phyloP scores from a whole-genome alignment of 1,284 basidiomycete species.

The Schizophyllum amplum region DNA sequence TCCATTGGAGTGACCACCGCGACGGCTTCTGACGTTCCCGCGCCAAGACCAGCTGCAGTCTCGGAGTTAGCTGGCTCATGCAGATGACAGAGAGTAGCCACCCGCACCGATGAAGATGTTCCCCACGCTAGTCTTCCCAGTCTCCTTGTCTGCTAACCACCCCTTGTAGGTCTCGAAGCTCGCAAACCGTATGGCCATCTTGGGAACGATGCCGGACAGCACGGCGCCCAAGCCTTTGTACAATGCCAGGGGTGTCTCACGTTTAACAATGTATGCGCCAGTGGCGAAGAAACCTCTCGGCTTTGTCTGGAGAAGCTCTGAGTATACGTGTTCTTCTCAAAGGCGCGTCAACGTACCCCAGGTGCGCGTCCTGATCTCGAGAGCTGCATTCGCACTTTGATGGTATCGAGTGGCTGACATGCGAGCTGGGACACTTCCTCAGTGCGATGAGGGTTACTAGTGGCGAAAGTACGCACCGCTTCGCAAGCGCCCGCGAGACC shows the following conservation, averaged over 20 bases:
- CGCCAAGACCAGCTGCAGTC: conserved; percentile 77
- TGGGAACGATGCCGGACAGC: conserved; percentile 93
- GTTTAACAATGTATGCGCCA: conserved; percentile 79
- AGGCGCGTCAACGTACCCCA: conserved; percentile 53
- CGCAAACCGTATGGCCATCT: conserved; percentile 99
- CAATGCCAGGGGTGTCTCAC: conserved; percentile 91
- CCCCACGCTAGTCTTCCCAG: conserved; percentile 70
- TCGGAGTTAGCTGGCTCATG: conserved; percentile 1
- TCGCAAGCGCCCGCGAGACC: conserved; percentile 89
- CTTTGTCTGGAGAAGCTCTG: conserved; percentile 57
- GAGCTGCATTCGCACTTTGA: conserved; percentile 98
- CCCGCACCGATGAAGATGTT: conserved; percentile 71
- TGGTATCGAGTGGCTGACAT: conserved; percentile 89
- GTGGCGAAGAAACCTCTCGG: conserved; percentile 92
- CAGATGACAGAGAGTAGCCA: neutral
- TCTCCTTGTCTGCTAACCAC: conserved; percentile 67
- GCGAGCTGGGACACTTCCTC: conserved; percentile 37
- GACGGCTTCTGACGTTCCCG: conserved; percentile 92
- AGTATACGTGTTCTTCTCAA: too few species aligned
- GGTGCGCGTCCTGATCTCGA: conserved; percentile 69
- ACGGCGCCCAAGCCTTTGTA: conserved; percentile 99
- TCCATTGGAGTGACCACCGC: conserved; percentile 98
- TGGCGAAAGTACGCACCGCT: conserved; percentile 49
- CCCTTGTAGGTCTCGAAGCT: conserved; percentile 95
- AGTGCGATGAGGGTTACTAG: conserved; percentile 2